Conservation (phyloP, 768 basidiomycete species). For the Serpula lacrymans region DNA sequence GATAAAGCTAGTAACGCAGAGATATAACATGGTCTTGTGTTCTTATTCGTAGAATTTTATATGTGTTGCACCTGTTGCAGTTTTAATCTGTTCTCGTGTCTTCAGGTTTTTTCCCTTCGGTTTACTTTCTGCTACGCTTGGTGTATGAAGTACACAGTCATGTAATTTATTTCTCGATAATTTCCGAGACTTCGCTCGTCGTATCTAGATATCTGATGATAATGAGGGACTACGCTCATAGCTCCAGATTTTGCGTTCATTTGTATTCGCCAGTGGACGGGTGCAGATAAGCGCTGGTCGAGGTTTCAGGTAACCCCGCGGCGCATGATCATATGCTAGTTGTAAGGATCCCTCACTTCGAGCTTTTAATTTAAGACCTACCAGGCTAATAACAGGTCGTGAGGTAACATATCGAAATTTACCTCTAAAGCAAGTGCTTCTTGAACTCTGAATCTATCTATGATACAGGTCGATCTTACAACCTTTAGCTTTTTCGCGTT, state of each 20-base stretch:
- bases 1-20: constrained; percentile 51
- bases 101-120: no score
- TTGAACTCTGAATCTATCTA: constrained; percentile 6
- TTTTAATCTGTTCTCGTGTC: no score
- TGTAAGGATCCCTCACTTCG: constrained; percentile 14
- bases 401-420: neutral
- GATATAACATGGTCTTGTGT: constrained; percentile 27
- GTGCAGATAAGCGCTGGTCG: no score
- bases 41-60: constrained; percentile 3
- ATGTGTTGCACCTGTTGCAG: constrained; percentile 20
- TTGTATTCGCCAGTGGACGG: no score
- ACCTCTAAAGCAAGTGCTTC: constrained; percentile 3
- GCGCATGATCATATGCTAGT: constrained; percentile 2
- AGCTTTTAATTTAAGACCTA: constrained; percentile 3
- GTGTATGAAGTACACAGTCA: no score
- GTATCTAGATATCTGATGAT: no score
- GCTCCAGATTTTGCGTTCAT: no score
- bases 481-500: neutral
- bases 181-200: no score
- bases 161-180: no score
- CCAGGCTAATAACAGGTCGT: neutral
- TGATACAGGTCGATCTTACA: no score
- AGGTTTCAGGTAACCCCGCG: neutral
- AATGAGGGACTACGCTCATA: no score
- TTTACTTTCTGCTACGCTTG: no score